These are phyloP conservation scores for Fragaria nilgerrensis DNA, from an alignment of 306 rosid genomes.

Conservation along the genomic window DNA sequence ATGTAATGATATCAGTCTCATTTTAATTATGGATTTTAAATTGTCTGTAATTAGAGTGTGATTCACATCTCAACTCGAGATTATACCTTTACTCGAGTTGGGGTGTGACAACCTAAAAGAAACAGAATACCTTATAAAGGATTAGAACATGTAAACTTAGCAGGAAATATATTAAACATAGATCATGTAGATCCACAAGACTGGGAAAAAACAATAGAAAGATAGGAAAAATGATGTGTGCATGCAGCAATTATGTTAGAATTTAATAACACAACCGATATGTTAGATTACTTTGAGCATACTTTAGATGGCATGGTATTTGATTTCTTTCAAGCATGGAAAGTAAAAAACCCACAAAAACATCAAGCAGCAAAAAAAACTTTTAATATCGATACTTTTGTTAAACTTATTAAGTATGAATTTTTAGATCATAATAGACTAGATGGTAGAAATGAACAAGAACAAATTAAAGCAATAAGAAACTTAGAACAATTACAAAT, in stretches of 20 bases:
- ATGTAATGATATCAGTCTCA: too few relatives aligned
- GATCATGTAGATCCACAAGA: not conserved
- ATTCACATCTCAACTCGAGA: too few relatives aligned
- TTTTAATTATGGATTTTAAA: too few relatives aligned
- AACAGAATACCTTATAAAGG: too few relatives aligned
- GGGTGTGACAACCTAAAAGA: too few relatives aligned
- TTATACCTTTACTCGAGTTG: too few relatives aligned
- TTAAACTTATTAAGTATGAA: not conserved
- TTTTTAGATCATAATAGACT: not conserved
- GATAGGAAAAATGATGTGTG: not conserved
- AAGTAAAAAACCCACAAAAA: not conserved
- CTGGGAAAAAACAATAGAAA: not conserved
- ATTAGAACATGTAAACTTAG: too few relatives aligned
- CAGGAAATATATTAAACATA: too few relatives aligned
- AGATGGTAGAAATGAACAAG: not conserved
- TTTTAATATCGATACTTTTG: not conserved
- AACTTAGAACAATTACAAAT: not conserved
- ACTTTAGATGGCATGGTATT: not conserved
- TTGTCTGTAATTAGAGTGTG: too few relatives aligned
- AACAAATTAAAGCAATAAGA: not conserved
- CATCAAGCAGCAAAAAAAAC: not conserved
- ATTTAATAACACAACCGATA: not conserved
- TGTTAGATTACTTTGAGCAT: not conserved
- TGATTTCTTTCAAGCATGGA: not conserved
- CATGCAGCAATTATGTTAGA: not conserved